These are phyloP conservation scores for Quercus variabilis DNA, from an alignment of 306 rosid genomes.

Conservation along the genomic window DNA sequence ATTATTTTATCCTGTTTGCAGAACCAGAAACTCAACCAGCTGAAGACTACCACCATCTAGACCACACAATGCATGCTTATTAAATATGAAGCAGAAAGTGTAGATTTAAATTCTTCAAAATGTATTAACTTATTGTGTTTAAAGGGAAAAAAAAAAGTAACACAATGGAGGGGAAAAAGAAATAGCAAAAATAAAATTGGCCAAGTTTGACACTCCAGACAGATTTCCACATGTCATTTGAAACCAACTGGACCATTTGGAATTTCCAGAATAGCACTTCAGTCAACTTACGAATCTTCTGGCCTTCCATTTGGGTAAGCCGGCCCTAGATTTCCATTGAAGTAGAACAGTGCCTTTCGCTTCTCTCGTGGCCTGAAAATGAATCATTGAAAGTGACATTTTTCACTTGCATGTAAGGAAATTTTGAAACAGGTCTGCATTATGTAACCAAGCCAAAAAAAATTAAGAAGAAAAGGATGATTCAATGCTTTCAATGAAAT, in stretches of 20 bases:
- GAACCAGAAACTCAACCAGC: background rate
- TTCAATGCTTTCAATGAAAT: background rate
- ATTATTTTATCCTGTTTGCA: background rate
- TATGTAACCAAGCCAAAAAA: background rate
- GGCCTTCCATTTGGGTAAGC: conserved; percentile 72
- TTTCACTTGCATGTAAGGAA: background rate
- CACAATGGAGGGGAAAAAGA: background rate
- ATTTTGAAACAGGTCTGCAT: background rate
- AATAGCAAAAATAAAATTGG: conserved; percentile 1
- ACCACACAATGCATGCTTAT: background rate
- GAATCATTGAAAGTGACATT: conserved; percentile 18
- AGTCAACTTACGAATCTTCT: conserved; percentile 61
- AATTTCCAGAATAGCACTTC: conserved; percentile 7
- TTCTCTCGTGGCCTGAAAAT: conserved; percentile 60
- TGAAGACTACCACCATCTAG: background rate
- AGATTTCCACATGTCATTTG: conserved; percentile 1
- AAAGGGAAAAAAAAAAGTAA: background rate
- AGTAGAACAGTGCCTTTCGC: conserved; percentile 78
- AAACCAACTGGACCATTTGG: background rate
- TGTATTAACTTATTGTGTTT: background rate
- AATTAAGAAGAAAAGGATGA: background rate
- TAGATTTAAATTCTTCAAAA: background rate
- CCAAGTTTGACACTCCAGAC: background rate
- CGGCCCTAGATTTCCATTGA: conserved; percentile 87
- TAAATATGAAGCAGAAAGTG: background rate